Evolutionary conservation across 352 stramenopile species (phyloP).

Genomic region (Globisporangium spiculum): DNA sequence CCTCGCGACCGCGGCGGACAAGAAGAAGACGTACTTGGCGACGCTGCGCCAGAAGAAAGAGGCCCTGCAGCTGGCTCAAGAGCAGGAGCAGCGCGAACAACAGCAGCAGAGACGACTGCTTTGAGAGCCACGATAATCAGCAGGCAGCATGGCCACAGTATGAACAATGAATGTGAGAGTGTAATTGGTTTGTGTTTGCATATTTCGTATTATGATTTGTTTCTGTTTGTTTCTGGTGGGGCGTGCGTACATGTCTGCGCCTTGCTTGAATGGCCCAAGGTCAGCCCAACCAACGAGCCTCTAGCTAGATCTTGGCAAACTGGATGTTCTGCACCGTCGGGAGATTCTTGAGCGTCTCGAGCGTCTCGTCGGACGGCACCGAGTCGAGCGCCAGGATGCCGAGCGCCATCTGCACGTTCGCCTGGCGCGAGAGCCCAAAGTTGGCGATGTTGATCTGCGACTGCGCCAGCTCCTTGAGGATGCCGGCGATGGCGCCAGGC

Average conservation of each 20-base stretch:
- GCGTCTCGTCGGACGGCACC: conserved; percentile 47
- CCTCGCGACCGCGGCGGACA: conserved; percentile 65
- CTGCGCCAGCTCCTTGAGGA: conserved; percentile 62
- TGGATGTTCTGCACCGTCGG: conserved; percentile 64
- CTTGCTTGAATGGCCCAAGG: no score
- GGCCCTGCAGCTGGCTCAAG: conserved; percentile 8
- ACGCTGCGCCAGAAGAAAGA: conserved; percentile 16
- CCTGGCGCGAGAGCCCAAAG: conserved; percentile 75
- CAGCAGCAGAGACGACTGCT: not conserved
- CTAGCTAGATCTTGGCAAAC: conserved; percentile 50
- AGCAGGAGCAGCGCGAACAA: conserved; percentile 1
- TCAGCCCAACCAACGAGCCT: not conserved
- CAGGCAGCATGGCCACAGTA: no score
- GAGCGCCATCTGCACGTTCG: conserved; percentile 51
- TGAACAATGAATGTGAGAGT: no score
- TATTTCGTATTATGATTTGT: not conserved
- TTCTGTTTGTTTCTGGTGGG: not conserved
- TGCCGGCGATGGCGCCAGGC: conserved; percentile 70
- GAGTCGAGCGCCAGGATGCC: conserved; percentile 75
- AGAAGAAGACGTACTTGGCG: conserved; percentile 60
- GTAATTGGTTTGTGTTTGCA: no score
- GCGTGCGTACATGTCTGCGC: not conserved
- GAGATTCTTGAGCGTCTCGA: conserved; percentile 59
- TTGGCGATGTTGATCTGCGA: conserved; percentile 86
- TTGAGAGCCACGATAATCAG: no score